Evolutionary conservation across 2,329 filamentous ascomycete species (phyloP), one percentile per base, ranked within the genome.

Genomic region (Scopulariopsis brevicaulis): DNA sequence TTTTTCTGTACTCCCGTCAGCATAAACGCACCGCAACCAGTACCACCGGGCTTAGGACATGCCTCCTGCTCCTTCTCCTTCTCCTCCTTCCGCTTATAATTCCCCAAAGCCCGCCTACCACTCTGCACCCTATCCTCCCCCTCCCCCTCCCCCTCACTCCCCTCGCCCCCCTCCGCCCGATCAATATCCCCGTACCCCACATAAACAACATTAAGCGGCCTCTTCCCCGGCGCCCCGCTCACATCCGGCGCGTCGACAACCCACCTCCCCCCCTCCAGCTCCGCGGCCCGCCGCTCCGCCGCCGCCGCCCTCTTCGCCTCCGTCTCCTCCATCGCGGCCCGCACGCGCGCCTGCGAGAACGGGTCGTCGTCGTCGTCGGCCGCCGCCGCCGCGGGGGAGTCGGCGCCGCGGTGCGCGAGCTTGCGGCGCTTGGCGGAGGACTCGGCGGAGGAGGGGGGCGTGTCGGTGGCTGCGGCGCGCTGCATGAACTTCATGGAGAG

Each of bases 401-500:
- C 75, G 14, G 77, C 57, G 50, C 66, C 56, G 50, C 66, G 64
- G 61, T 70, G 62, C 60, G 73, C 60, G 60, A 73, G 55, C 66
- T 86, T 87, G 62, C 83, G 80, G 63, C 84, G 84, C 70, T 92
- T 91, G 15, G 80, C 73, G 59, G 70, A 78, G 66, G 69, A 81
- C 20, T 81, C 77, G 55, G 73, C 71, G 65, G 75, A 67, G 62
- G 80, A 69, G 60, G 74, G 74, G 20, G 74, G 68, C 54, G 71
- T 65, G 60, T 75, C 67, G 62, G 79, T 69, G 60, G 74, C 74
- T 20, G 74, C 69, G 55, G 71, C 67, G 60, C 92, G 83, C 77
- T 96, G 92, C 92, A 96, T 96, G 69, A 96, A 96, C 76, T 96
- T 96, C 91, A 96, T 96, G 43, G 89, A 92, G 67, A 95, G 79